These are phyloP conservation scores for Bretschneidera sinensis DNA, from an alignment of 345 rosid species.

Conservation along the genomic window DNA sequence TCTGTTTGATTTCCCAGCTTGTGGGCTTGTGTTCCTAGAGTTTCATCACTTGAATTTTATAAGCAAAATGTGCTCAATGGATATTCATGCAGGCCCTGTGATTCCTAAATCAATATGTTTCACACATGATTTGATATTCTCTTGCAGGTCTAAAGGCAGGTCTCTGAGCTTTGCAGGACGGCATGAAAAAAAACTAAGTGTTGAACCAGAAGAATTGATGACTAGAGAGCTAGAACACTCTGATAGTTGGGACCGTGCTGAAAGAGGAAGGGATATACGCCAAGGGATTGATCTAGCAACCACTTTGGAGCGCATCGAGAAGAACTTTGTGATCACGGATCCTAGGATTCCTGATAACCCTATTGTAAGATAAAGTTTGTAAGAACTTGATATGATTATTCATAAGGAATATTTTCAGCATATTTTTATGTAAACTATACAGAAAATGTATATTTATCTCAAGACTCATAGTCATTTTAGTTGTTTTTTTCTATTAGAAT, in stretches of 20 bases:
- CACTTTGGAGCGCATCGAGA: constrained; percentile 92
- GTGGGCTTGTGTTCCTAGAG: neutral
- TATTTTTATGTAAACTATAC: neutral
- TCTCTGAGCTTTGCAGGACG: constrained; percentile 36
- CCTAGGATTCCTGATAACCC: constrained; percentile 96
- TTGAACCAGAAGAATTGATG: constrained; percentile 66
- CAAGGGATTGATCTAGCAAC: constrained; percentile 97
- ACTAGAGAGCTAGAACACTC: constrained; percentile 54
- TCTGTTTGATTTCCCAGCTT: neutral
- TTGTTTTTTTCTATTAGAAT: neutral
- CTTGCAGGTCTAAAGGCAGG: constrained; percentile 51
- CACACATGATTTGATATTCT: constrained; percentile 8
- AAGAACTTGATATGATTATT: neutral
- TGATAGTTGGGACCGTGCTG: constrained; percentile 56
- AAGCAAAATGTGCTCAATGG: neutral
- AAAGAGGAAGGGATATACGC: constrained; percentile 74
- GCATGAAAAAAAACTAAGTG: constrained; percentile 38
- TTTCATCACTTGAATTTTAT: neutral
- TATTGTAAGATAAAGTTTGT: constrained; percentile 51
- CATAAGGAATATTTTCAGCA: no score
- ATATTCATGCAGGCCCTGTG: neutral
- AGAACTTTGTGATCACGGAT: constrained; percentile 94
- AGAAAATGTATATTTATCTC: no score
- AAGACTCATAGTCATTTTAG: neutral
- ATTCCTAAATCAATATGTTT: neutral